Base-by-base conservation (phyloP, 805 yeast species). In the Isabelozyma gotoi region DNA sequence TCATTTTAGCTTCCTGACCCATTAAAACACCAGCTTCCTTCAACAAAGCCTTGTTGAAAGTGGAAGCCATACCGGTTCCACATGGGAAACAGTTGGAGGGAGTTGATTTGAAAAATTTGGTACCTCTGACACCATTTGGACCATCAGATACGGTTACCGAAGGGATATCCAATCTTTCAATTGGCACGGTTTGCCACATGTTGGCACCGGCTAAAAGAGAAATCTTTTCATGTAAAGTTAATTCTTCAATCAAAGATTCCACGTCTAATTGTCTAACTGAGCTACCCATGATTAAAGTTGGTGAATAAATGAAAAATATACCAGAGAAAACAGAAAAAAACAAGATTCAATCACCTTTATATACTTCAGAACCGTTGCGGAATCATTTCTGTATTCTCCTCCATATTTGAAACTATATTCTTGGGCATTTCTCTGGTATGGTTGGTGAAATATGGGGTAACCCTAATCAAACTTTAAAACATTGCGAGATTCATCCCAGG, bases 41-140 rank as follows among this genome's bases (percentile, higher is more conserved):
- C 24, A 80, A 61, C 46, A 81, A 61, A 3, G 72, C 74, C 53
- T 73, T 70, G 60, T 81, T 73, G 61, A 76, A 81, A 17, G 84
- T 76, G 3, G 85, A 60, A 2, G 80, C 85, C 55, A 81, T 55
- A 3, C 72, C 84, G 7, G 85, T 78, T 21, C 85, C 85, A 54
- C 78, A 75, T 5, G 85, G 83, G 51, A 81, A 70, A 48, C 83
- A 79, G 46, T 80, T 82, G 35, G 83, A 69, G 6, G 81, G 81
- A 18, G 69, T 65, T 33, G 77, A 69, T 47, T 74, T 65, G 53
- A 78, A 76, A 53, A 79, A 78, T 35, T 63, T 70, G 16, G 81
- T 78, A 19, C 85, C 85, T 48, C 85, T 67, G 38, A 80, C 69
- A 48, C 86, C 86, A 53, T 81, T 81, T 38, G 86, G 86, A 15